Conservation (phyloP, 176 grass and related monocot genomes). For the Neostapfia colusana region DNA sequence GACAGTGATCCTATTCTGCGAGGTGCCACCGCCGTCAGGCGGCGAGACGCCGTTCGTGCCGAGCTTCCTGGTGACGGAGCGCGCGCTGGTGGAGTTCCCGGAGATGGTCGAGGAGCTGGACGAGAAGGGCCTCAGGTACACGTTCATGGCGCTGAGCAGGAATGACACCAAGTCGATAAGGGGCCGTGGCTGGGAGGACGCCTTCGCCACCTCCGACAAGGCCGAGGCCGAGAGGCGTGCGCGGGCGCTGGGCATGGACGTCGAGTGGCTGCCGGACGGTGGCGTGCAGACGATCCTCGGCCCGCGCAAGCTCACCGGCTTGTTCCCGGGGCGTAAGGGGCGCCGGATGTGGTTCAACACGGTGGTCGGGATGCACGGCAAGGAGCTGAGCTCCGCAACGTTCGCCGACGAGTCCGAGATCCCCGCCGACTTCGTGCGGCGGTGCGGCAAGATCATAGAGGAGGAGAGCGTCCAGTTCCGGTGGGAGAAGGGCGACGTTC, state of each 20-base stretch:
- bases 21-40: too few relatives aligned
- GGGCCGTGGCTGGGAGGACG: constrained; percentile 76
- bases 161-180: constrained; percentile 59
- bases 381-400: too few relatives aligned
- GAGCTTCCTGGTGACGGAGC: constrained; percentile 62
- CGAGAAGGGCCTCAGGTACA: constrained; percentile 49
- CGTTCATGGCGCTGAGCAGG: constrained; percentile 63
- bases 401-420: too few relatives aligned
- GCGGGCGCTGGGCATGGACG: too few relatives aligned
- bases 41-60: too few relatives aligned
- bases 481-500: constrained; percentile 63
- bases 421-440: too few relatives aligned
- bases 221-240: constrained; percentile 46
- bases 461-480: constrained; percentile 75
- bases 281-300: too few relatives aligned
- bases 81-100: constrained; percentile 54
- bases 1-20: constrained; percentile 59
- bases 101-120: constrained; percentile 57
- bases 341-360: too few relatives aligned
- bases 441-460: constrained; percentile 70
- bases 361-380: too few relatives aligned
- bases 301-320: constrained; percentile 35
- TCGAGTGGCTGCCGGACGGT: too few relatives aligned
- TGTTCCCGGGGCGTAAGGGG: too few relatives aligned
- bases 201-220: constrained; percentile 57